Evolutionary conservation across 352 stramenopile genomes (phyloP).

Genomic region (Globisporangium paddicum): DNA sequence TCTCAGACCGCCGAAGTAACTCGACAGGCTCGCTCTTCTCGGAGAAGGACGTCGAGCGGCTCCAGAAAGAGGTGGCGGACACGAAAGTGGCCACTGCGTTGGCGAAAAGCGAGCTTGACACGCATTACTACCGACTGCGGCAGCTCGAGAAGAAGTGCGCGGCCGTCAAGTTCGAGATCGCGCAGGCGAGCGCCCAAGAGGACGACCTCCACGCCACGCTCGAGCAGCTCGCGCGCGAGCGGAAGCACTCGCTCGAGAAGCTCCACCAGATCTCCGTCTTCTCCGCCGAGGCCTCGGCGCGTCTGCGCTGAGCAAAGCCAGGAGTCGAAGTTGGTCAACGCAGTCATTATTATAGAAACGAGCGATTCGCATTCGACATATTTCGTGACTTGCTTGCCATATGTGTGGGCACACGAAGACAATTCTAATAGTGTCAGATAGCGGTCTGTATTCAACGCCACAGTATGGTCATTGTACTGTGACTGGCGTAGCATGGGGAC

Average conservation of each 20-base stretch:
- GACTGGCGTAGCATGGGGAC: too few species aligned
- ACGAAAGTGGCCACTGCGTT: slow-evolving; percentile 54
- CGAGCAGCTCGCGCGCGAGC: slow-evolving; percentile 40
- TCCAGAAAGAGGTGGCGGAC: slow-evolving; percentile 64
- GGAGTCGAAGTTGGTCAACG: too few species aligned
- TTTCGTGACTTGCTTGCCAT: not conserved
- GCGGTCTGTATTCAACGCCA: too few species aligned
- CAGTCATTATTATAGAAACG: not conserved
- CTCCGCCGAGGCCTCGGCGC: slow-evolving; percentile 20
- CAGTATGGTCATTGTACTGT: too few species aligned
- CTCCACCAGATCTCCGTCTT: slow-evolving; percentile 59
- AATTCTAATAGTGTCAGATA: too few species aligned
- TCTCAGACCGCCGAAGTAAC: slow-evolving; percentile 12
- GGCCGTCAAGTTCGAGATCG: slow-evolving; percentile 59
- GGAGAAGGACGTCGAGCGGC: slow-evolving; percentile 53
- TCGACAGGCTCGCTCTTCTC: slow-evolving; percentile 16
- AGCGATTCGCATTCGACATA: not conserved
- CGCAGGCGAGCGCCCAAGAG: slow-evolving; percentile 51
- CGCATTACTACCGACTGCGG: slow-evolving; percentile 52
- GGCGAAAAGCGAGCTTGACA: slow-evolving; percentile 53
- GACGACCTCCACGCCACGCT: slow-evolving; percentile 58
- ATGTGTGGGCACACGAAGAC: too few species aligned
- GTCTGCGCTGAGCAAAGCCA: not conserved
- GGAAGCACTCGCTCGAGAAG: slow-evolving; percentile 40
- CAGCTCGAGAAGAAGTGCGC: slow-evolving; percentile 57